Conservation (phyloP, 805 yeast genomes). For the Barnettozyma salicaria region DNA sequence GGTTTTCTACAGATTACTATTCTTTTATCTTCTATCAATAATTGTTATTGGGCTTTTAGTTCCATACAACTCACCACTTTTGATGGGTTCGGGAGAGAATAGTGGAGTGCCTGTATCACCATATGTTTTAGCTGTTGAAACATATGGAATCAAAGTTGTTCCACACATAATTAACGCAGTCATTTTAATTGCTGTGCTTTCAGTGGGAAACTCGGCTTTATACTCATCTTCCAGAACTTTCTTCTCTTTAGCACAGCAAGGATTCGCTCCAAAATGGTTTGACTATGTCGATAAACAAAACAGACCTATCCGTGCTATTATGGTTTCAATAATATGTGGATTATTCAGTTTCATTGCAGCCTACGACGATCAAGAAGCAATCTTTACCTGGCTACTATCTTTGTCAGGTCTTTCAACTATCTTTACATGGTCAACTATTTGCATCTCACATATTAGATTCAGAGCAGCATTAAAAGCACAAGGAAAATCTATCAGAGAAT, state of each 20-base stretch:
- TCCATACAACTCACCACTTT: constrained; percentile 47
- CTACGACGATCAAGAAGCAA: constrained; percentile 48
- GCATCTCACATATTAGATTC: constrained; percentile 51
- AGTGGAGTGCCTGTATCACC: constrained; percentile 57
- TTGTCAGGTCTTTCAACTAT: constrained; percentile 56
- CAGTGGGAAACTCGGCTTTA: constrained; percentile 73
- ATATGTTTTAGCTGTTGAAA: constrained; percentile 60
- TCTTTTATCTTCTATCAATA: constrained; percentile 51
- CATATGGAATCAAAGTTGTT: constrained; percentile 46
- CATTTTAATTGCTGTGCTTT: constrained; percentile 62
- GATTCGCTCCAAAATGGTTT: constrained; percentile 52
- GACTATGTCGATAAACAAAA: constrained; percentile 52
- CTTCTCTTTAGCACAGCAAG: constrained; percentile 63
- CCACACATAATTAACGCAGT: constrained; percentile 74
- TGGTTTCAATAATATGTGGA: constrained; percentile 47
- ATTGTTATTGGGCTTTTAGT: constrained; percentile 54
- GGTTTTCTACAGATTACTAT: constrained; percentile 56
- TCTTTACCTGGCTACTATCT: constrained; percentile 60
- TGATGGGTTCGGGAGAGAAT: constrained; percentile 45
- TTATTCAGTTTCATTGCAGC: constrained; percentile 64
- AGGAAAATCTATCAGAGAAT: constrained; percentile 43
- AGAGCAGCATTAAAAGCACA: constrained; percentile 52
- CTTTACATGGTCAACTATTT: constrained; percentile 58
- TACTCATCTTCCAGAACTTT: constrained; percentile 70
- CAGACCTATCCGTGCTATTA: constrained; percentile 52